Evolutionary conservation across 1,284 basidiomycete genomes (phyloP), one percentile per base, ranked within the genome.

Genomic region (Trichosporon ovoides): DNA sequence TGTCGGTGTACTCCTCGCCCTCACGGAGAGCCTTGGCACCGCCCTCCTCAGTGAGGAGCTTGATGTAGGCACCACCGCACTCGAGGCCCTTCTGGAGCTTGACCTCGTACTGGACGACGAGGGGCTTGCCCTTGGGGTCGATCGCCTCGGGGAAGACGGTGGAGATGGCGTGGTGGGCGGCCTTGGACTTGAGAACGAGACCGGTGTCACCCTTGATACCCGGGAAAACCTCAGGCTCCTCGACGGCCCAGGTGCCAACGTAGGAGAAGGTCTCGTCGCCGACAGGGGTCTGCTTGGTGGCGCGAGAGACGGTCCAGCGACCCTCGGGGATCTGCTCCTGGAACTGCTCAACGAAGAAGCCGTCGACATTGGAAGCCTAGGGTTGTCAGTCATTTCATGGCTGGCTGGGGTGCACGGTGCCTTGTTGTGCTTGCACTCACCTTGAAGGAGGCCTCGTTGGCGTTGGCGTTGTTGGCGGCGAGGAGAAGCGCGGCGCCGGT

Each of bases 71-170:
- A 80, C 96, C 96, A 79, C 96, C 96, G 71, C 96, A 99, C 80
- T 95, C 94, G 60, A 97, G 91, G 59, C 95, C 95, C 80, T 98
- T 95, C 82, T 99, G 95, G 78, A 97, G 91, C 82, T 98, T 97
- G 80, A 95, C 93, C 79, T 99, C 96, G 77, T 99, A 99, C 78
- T 98, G 94, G 18, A 98, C 87, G 64, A 98, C 93, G 52, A 98
- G 82, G 40, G 95, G 90, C 80, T 96, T 85, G 64, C 85, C 81
- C 72, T 85, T 85, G 79, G 94, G 90, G 81, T 89, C 86, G 69
- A 97, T 82, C 18, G 74, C 68, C 66, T 84, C 76, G 31, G 81
- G 69, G 78, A 99, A 94, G 36, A 91, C 87, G 10, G 94, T 91
- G 62, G 95, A 97, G 79, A 98, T 97, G 76, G 96, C 96, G 73